Evolutionary conservation across 163 green algal genomes (phyloP).

Genomic region (Chlamydomonas reinhardtii): DNA sequence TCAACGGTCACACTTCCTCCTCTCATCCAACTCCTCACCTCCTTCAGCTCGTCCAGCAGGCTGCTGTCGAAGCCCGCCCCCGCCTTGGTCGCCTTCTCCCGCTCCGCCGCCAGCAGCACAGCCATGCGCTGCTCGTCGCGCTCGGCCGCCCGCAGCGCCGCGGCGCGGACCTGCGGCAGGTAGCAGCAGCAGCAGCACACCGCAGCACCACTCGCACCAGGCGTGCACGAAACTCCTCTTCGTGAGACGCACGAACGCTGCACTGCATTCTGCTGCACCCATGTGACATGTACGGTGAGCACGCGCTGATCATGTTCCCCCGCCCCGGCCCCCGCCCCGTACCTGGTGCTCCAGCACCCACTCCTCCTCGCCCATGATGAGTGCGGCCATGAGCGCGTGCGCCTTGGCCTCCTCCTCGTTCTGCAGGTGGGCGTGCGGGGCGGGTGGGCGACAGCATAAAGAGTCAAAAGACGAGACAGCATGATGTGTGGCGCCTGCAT

Average conservation of each 20-base stretch:
- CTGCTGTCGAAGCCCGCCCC: neutral
- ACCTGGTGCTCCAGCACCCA: conserved; percentile 45
- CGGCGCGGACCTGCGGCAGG: neutral
- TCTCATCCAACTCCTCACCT: too few relatives aligned
- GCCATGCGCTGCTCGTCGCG: conserved; percentile 29
- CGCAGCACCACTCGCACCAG: too few relatives aligned
- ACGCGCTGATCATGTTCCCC: too few relatives aligned
- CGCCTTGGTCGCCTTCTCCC: conserved; percentile 13
- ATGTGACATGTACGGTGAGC: too few relatives aligned
- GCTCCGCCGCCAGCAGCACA: conserved; percentile 18
- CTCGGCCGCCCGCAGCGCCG: conserved; percentile 22
- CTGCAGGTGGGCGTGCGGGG: conserved; percentile 10
- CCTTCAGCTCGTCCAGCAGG: conserved; percentile 15
- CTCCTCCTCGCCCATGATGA: conserved; percentile 44
- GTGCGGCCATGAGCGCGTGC: conserved; percentile 34
- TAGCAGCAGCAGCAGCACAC: neutral
- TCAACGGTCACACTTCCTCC: neutral
- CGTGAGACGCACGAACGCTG: too few relatives aligned
- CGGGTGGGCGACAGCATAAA: too few relatives aligned
- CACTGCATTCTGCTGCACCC: too few relatives aligned
- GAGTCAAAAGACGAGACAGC: too few relatives aligned
- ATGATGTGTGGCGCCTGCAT: too few relatives aligned
- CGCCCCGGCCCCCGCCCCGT: too few relatives aligned
- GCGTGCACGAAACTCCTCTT: too few relatives aligned
- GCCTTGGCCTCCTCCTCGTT: conserved; percentile 13